Evolutionary conservation across 495 filamentous ascomycete genomes (phyloP), one percentile per base, ranked within the genome.

Genomic region (Astrocystis sublimbata): DNA sequence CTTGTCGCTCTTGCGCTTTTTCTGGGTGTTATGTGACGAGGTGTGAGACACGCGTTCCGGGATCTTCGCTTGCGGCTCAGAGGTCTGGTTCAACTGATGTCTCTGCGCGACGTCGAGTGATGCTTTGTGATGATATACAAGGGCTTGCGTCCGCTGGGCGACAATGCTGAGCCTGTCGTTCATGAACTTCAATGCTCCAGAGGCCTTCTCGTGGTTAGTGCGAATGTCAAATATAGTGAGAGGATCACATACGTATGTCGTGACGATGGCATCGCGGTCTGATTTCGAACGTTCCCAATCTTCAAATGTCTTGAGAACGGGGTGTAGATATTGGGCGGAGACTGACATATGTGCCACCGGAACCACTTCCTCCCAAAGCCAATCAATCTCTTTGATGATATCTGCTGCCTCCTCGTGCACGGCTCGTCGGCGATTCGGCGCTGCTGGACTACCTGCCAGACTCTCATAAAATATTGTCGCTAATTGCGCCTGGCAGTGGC

Each of bases 291-390:
- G 57, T 33, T 63, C 60, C 30, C 53, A 58, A 43, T 41, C 40
- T 21, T 68, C 53, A 26, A 55, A 46, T 31, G 49, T 62, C 3
- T 47, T 63, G 6, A 63, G 13, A 21, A 72, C 61, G 2, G 67
- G 67, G 7, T 62, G 61, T 9, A 72, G 65, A 53, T 59, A 70
- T 28, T 72, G 67, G 17, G 67, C 69, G 17, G 69, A 62, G 8
- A 70, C 70, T 3, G 67, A 63, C 70, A 72, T 72, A 50, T 72
- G 65, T 2, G 70, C 68, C 12, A 72, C 60, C 31, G 60, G 60
- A 35, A 63, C 35, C 2, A 63, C 60, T 43, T 63, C 60, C 43
- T 63, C 60, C 60, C 51, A 63, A 28, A 63, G 60, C 51, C 42
- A 57, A 35, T 63, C 60, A 12, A 63, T 63, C 21, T 63, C 60